Evolutionary conservation across 2,329 filamentous ascomycete species (phyloP).

Genomic region (Capronia coronata): DNA sequence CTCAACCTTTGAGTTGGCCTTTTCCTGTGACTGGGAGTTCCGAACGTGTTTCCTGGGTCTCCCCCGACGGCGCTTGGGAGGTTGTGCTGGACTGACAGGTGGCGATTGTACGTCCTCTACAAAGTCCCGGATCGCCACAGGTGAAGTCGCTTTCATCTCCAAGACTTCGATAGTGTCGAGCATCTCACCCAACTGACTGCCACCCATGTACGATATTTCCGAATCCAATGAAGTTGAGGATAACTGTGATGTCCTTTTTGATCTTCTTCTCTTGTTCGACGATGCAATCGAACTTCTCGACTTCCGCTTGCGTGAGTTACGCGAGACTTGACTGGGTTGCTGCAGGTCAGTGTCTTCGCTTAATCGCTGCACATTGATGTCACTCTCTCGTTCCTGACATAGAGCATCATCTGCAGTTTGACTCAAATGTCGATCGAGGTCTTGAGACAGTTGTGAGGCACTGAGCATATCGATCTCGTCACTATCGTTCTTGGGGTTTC

Average conservation of each 20-base stretch:
- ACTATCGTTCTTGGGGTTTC: constrained; percentile 27
- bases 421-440: constrained; percentile 32
- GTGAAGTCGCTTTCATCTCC: not conserved
- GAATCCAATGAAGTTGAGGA: constrained; percentile 3
- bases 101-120: not conserved
- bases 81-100: not conserved
- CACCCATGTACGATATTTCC: not conserved
- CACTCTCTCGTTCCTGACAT: too few relatives aligned
- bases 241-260: constrained; percentile 5
- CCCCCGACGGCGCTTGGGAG: constrained; percentile 9
- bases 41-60: constrained; percentile 3
- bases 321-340: not conserved
- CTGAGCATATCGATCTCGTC: constrained; percentile 41
- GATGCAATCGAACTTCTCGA: constrained; percentile 3
- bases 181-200: constrained; percentile 3
- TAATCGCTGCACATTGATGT: not conserved
- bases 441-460: constrained; percentile 42
- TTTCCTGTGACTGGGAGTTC: constrained; percentile 1
- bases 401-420: constrained; percentile 2
- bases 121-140: not conserved
- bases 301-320: constrained; percentile 17
- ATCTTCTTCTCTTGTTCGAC: constrained; percentile 13
- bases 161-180: constrained; percentile 16
- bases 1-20: not conserved
- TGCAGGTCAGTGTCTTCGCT: not conserved